Evolutionary conservation across 306 rosid genomes (phyloP), one percentile per base, ranked within the genome.

Genomic region (Vigna reflexopilosa): DNA sequence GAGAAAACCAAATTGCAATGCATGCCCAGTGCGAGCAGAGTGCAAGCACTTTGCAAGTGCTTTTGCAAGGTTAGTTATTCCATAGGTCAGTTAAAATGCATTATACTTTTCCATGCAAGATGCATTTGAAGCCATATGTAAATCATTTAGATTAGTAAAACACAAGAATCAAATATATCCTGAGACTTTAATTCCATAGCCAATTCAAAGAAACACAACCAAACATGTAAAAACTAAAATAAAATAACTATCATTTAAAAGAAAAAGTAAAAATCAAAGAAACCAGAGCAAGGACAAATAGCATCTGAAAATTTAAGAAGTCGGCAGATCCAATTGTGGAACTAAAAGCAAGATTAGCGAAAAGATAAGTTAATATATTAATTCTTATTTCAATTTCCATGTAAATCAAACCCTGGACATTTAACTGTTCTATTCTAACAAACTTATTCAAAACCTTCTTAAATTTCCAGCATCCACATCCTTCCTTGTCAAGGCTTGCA

Each of bases 1-100:
- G 82, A 88, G 78, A 48, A 87, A 91, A 65, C 99, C 99, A 78
- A 95, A 95, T 79, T 95, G 99, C 83, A 95, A 91, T 76, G 97
- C 99, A 70, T 95, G 99, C 79, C 99, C 99, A 47, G 86, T 95
- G 99, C 88, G 98, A 85, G 99, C 96, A 81, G 99, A 95, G 63
- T 95, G 99, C 87, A 91, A 96, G 73, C 98, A 95, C 85, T 95
- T 95, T 30, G 99, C 22, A 20, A 20, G 22, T 20, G 22, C 1
- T 20, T 20, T 20, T 20, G 22, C 98, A 82, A 95, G 99, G 99
- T 95, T 79, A 63, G 88, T 59, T 50, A 76, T 54, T 82, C 66
- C 28, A 69, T 62, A 22, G 62, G 68, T 80, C 55, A 61, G 26
- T 26, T 26, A 2, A 2, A 26, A 26, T 76, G 64, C 59, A 52